Evolutionary conservation across 495 filamentous ascomycete species (phyloP), one percentile per base, ranked within the genome.

Genomic region (Penicillium cosmopolitanum): DNA sequence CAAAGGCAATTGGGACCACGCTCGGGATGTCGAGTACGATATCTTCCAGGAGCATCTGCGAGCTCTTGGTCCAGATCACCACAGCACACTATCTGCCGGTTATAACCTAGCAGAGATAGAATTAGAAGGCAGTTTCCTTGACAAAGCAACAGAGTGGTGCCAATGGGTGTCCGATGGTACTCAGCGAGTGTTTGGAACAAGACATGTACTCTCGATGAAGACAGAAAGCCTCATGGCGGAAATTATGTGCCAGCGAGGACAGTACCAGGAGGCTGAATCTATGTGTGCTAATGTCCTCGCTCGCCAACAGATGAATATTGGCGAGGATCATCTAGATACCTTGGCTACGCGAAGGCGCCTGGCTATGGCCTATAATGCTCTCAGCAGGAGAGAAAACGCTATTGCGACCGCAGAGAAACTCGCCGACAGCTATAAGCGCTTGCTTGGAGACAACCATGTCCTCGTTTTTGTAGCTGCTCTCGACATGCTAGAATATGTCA

Each of bases 21-120:
- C 72, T 0, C 66, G 74, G 38, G 62, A 61, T 4, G 50, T 71
- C 5, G 70, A 75, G 11, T 73, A 77, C 57, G 61, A 74, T 9
- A 57, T 77, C n/a, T 77, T 77, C 54, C 72, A 77, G 51, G 72
- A 77, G 5, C 67, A 74, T 53, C 51, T 73, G 33, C 64, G 68
- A 5, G 60, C 64, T 2, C 66, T 75, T 4, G 74, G 74, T n/a
- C 42, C 68, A 10, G 74, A 75, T 43, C 72, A 77, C 50, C 56
- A 67, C 35, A 75, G 71, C 56, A 77, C 72, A 6, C 48, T 77
- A 0, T 57, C 65, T 3, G 59, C 67, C 2, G 72, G 71, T 12
- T 77, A 74, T 33, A 61, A 69, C n/a, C 54, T 77, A 15, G 72
- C 74, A 1, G 63, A 70, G 13, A 65, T 74, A 3, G 72, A 75